phyloP scores from a whole-genome alignment of 768 basidiomycete genomes.

The Tulasnella sp. region DNA sequence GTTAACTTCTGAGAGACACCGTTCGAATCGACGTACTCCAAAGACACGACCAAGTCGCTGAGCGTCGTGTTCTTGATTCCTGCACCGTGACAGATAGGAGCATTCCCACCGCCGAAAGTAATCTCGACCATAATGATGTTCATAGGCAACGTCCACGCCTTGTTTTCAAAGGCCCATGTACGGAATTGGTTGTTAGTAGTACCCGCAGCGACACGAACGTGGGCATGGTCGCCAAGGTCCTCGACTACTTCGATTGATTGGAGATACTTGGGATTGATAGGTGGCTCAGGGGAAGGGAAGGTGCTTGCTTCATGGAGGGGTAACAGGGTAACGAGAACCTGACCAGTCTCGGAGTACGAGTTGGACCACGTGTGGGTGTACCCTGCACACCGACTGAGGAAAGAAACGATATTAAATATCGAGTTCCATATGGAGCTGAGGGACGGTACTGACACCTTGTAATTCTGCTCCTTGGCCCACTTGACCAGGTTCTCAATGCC shows the following conservation, averaged over 20 bases:
- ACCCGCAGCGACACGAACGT: slow-evolving; percentile 37
- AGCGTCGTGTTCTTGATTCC: slow-evolving; percentile 40
- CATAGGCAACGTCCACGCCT: slow-evolving; percentile 40
- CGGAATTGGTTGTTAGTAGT: slow-evolving; percentile 44
- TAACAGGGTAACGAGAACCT: background rate
- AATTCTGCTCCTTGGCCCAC: background rate
- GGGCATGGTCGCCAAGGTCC: background rate
- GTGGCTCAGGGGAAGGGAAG: background rate
- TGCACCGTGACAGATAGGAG: slow-evolving; percentile 43
- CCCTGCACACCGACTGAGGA: background rate
- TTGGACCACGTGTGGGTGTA: background rate
- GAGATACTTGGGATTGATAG: background rate
- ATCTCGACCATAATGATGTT: slow-evolving; percentile 44
- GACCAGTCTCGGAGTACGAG: background rate
- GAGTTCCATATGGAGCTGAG: too few relatives aligned
- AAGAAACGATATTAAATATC: background rate
- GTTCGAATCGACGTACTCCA: slow-evolving; percentile 42
- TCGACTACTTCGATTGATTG: background rate
- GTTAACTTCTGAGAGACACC: slow-evolving; percentile 37
- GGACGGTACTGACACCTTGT: background rate
- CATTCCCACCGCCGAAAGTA: slow-evolving; percentile 43
- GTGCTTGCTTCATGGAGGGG: background rate
- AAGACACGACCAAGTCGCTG: slow-evolving; percentile 41
- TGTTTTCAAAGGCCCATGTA: slow-evolving; percentile 39
- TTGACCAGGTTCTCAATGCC: slow-evolving; percentile 4